Evolutionary conservation across 768 basidiomycete genomes (phyloP).

Genomic region (Calocybe indica): DNA sequence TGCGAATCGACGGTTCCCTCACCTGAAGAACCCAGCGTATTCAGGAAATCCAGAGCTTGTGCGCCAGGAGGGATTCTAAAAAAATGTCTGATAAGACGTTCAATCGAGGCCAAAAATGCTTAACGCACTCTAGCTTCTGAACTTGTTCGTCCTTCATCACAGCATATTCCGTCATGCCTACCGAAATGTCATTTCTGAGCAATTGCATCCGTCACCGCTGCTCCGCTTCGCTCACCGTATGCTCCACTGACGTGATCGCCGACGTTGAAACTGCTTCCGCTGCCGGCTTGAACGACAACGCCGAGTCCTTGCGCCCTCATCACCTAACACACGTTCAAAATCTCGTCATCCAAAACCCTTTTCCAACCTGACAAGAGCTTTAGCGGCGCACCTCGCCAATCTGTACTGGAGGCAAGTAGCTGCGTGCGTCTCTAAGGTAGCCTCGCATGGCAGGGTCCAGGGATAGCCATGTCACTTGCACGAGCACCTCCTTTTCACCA

Average conservation of each 20-base stretch:
- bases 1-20: background rate
- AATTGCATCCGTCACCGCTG: background rate
- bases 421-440: conserved; percentile 69
- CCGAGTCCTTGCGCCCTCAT: conserved; percentile 74
- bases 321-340: conserved; percentile 25
- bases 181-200: background rate
- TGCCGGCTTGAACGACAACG: conserved; percentile 53
- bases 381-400: conserved; percentile 49
- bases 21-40: conserved; percentile 75
- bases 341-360: background rate
- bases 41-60: conserved; percentile 71
- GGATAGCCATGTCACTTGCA: conserved; percentile 75
- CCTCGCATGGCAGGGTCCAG: conserved; percentile 89
- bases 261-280: conserved; percentile 43
- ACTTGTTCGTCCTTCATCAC: conserved; percentile 49
- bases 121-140: conserved; percentile 49
- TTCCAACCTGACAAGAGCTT: background rate
- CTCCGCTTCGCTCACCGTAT: conserved; percentile 41
- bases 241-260: conserved; percentile 67
- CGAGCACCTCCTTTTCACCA: conserved; percentile 49
- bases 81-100: background rate
- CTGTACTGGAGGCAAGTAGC: conserved; percentile 65
- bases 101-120: background rate
- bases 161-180: conserved; percentile 78
- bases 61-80: conserved; percentile 53